Evolutionary conservation across 2,329 filamentous ascomycete species (phyloP).

Genomic region (Fusarium austroafricanum): DNA sequence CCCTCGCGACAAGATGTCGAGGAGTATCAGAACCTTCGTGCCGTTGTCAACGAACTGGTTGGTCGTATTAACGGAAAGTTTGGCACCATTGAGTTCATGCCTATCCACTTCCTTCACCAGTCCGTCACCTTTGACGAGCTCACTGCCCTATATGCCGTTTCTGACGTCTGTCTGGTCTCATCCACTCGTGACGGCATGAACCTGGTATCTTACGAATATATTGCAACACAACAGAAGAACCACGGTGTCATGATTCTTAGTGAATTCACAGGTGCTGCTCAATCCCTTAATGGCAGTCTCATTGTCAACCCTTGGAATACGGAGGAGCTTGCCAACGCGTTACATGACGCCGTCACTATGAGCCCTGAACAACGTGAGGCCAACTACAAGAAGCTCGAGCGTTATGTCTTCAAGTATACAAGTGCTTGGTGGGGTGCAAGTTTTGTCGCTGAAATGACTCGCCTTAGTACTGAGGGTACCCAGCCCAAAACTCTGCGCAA

Average conservation of each 20-base stretch:
- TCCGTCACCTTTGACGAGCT: slow-evolving; percentile 95
- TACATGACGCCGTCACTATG: slow-evolving; percentile 98
- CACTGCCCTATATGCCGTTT: slow-evolving; percentile 90
- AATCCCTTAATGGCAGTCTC: slow-evolving; percentile 91
- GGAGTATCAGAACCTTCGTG: slow-evolving; percentile 95
- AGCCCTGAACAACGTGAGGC: slow-evolving; percentile 84
- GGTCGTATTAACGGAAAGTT: slow-evolving; percentile 98
- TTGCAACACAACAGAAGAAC: slow-evolving; percentile 88
- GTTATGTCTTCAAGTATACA: slow-evolving; percentile 98
- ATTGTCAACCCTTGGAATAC: slow-evolving; percentile 99
- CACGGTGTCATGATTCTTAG: slow-evolving; percentile 96
- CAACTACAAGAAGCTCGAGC: slow-evolving; percentile 92
- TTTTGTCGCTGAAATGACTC: slow-evolving; percentile 86
- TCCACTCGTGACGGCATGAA: slow-evolving; percentile 99
- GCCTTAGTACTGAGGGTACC: slow-evolving; percentile 56
- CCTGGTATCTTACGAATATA: slow-evolving; percentile 97
- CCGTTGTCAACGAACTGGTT: slow-evolving; percentile 95
- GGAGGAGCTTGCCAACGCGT: slow-evolving; percentile 90
- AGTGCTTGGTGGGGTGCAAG: slow-evolving; percentile 97
- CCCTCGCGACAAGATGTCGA: slow-evolving; percentile 96
- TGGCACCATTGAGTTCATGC: slow-evolving; percentile 97
- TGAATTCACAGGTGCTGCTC: slow-evolving; percentile 95
- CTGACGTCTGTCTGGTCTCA: slow-evolving; percentile 91
- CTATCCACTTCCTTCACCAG: slow-evolving; percentile 98
- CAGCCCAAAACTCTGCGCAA: slow-evolving; percentile 57